Evolutionary conservation across 768 basidiomycete genomes (phyloP).

Genomic region (Phanerochaete sordida): DNA sequence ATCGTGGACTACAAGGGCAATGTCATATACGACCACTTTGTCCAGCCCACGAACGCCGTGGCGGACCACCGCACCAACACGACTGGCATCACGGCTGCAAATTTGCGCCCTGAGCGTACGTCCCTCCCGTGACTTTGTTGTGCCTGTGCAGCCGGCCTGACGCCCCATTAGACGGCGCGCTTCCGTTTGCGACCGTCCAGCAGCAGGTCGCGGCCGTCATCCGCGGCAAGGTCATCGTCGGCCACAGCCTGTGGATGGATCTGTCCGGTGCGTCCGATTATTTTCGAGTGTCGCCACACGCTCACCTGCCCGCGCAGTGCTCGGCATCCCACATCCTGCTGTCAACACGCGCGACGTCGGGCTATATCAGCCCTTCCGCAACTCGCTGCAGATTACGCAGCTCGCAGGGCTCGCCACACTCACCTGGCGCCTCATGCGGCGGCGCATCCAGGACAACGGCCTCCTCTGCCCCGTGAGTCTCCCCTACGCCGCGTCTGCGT

Average conservation of each 20-base stretch:
- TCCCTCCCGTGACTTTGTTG: background rate
- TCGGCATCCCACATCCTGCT: conserved; percentile 78
- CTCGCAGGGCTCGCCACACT: conserved; percentile 74
- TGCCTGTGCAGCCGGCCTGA: background rate
- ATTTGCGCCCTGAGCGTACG: conserved; percentile 35
- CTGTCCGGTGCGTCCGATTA: conserved; percentile 67
- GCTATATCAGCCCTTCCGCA: conserved; percentile 78
- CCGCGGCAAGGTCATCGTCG: conserved; percentile 68
- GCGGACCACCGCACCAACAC: conserved; percentile 70
- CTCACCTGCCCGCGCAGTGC: conserved; percentile 39
- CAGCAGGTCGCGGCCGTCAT: conserved; percentile 61
- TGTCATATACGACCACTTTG: conserved; percentile 58
- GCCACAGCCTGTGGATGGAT: conserved; percentile 79
- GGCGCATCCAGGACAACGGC: conserved; percentile 65
- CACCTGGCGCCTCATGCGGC: conserved; percentile 78
- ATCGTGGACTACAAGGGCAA: conserved; percentile 43
- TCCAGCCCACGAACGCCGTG: conserved; percentile 61
- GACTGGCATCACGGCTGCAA: conserved; percentile 51
- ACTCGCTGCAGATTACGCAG: conserved; percentile 63
- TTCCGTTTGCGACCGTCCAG: conserved; percentile 62
- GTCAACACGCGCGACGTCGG: conserved; percentile 78
- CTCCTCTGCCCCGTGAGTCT: conserved; percentile 66
- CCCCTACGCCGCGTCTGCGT: too few species aligned
- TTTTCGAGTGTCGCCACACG: background rate
- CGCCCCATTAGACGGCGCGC: conserved; percentile 54